These are phyloP conservation scores for Parachlorella kessleri DNA, from an alignment of 139 green algal species.

Conservation along the genomic window DNA sequence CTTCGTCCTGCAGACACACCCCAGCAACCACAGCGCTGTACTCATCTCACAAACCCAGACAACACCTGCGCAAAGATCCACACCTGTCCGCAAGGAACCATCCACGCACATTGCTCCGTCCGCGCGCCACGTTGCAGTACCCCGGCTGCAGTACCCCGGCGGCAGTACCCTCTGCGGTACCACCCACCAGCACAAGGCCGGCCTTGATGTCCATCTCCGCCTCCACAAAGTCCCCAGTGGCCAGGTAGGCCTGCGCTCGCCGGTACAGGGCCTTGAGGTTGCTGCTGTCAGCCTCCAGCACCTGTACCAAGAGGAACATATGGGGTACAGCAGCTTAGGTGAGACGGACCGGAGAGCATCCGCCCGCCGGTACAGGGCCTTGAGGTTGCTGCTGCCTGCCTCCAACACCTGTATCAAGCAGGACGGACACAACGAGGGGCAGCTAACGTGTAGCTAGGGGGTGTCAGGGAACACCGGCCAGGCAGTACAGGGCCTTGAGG, in stretches of 20 bases:
- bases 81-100: too few species aligned
- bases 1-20: constrained; percentile 20
- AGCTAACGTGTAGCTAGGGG: too few species aligned
- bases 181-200: constrained; percentile 28
- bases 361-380: constrained; percentile 92
- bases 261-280: constrained; percentile 97
- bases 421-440: too few species aligned
- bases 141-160: neutral
- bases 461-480: constrained; percentile 88
- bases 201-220: constrained; percentile 74
- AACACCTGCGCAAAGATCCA: too few species aligned
- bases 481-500: constrained; percentile 94
- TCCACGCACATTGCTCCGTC: neutral
- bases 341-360: too few species aligned
- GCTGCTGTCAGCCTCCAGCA: constrained; percentile 79
- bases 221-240: constrained; percentile 74
- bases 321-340: too few species aligned
- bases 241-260: constrained; percentile 75
- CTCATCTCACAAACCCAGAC: too few species aligned
- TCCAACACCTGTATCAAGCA: constrained; percentile 87
- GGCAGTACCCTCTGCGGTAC: too few species aligned
- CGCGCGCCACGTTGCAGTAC: neutral
- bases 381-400: constrained; percentile 85
- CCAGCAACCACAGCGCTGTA: too few species aligned
- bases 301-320: too few species aligned